These are phyloP conservation scores for Trametes sp. DNA, from an alignment of 1,284 basidiomycete genomes.

Conservation along the genomic window DNA sequence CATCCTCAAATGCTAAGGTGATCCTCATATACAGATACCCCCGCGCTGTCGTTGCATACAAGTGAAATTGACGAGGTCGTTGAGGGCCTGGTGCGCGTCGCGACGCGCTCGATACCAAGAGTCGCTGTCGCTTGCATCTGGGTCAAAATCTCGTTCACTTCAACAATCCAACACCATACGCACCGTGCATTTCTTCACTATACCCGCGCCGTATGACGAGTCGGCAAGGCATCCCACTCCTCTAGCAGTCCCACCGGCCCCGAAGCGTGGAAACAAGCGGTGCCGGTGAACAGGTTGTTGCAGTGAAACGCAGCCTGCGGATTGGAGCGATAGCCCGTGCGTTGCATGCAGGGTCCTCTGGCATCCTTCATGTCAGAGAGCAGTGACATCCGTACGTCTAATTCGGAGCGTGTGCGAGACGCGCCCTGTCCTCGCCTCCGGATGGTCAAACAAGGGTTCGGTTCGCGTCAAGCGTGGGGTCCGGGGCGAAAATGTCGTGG, in stretches of 20 bases:
- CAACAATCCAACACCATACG: no score
- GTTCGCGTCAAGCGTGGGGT: neutral
- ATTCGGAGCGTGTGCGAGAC: neutral
- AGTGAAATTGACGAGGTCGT: no score
- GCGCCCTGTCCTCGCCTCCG: neutral
- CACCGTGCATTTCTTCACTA: neutral
- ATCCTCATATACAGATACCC: no score
- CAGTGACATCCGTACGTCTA: neutral
- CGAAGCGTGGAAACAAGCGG: constrained; percentile 9
- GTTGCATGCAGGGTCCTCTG: no score
- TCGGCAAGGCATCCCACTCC: no score
- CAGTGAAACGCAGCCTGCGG: neutral
- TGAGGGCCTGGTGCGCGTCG: no score
- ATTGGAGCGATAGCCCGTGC: neutral
- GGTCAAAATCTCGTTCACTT: no score
- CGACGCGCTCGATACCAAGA: no score
- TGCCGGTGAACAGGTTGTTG: neutral
- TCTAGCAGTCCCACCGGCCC: neutral
- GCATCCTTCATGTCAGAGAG: no score
- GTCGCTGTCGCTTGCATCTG: no score
- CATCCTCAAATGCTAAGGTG: no score
- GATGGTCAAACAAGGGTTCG: neutral
- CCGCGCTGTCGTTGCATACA: no score
- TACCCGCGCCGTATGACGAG: neutral
- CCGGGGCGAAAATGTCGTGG: neutral